Percentiles rank a stretch among this genome's conserved stretches.
Evolutionary conservation across 2,329 filamentous ascomycete genomes (phyloP).

Genomic region (Cytospora schulzeri): DNA sequence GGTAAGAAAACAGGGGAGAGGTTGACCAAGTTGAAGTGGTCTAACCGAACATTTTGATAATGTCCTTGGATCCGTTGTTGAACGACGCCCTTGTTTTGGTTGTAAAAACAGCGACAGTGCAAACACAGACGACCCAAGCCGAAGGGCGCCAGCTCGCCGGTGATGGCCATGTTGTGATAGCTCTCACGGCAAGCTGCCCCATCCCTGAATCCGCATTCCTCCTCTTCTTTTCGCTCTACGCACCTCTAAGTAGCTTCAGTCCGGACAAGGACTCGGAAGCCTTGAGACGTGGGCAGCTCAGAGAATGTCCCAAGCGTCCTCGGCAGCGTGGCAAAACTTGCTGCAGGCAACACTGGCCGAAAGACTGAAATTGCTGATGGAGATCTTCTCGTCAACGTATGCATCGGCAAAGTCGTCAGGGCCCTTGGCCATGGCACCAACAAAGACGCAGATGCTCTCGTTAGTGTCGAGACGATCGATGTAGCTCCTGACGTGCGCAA

Average conservation of each 20-base stretch:
- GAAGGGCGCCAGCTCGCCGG: constrained; percentile 46
- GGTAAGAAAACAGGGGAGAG: constrained; percentile 41
- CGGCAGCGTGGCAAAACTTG: constrained; percentile 98
- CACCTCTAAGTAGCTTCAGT: not conserved
- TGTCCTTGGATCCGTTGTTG: constrained; percentile 74
- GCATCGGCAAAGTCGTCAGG: constrained; percentile 92
- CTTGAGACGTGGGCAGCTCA: constrained; percentile 41
- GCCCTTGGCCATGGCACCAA: constrained; percentile 98
- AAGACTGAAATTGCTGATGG: constrained; percentile 96
- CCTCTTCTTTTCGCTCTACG: not conserved
- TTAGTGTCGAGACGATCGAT: constrained; percentile 75
- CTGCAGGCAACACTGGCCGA: constrained; percentile 98
- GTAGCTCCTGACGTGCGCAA: constrained; percentile 88
- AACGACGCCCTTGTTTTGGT: constrained; percentile 78
- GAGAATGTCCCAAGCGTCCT: constrained; percentile 93
- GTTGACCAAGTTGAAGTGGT: constrained; percentile 68
- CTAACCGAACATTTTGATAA: constrained; percentile 44
- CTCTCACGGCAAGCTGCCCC: constrained; percentile 46
- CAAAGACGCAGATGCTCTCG: constrained; percentile 96
- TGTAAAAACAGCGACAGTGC: constrained; percentile 80
- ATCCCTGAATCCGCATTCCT: constrained; percentile 32
- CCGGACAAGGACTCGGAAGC: not conserved
- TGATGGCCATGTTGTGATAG: constrained; percentile 74
- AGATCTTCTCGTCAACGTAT: constrained; percentile 95
- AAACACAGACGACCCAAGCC: constrained; percentile 67